A percentile compares a stretch with the other conserved stretches of the same genome.
These are phyloP conservation scores for Cladosporium colombiae DNA, from an alignment of 2,329 filamentous ascomycete species.

Conservation along the genomic window DNA sequence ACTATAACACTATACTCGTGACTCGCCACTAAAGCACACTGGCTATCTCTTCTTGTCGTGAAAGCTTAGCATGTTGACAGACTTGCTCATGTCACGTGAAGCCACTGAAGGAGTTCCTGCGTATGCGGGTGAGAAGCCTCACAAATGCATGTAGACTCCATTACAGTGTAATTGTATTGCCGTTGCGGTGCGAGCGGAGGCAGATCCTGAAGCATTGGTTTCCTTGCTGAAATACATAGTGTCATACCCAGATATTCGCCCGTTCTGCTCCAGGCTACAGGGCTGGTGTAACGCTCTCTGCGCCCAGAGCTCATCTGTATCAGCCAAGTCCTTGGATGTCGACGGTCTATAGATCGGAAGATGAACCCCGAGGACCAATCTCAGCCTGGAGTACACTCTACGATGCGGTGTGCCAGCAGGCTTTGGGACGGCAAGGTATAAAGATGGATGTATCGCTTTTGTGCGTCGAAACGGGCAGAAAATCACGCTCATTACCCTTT, in stretches of 20 bases:
- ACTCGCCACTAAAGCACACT: neutral
- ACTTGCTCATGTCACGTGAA: neutral
- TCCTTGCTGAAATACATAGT: neutral
- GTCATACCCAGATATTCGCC: neutral
- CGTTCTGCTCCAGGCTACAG: neutral
- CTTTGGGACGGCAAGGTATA: neutral
- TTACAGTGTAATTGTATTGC: neutral
- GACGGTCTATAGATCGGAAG: neutral
- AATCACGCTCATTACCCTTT: neutral
- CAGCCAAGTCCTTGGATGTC: neutral
- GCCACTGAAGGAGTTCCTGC: neutral
- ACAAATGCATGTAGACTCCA: neutral
- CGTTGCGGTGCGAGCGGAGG: neutral
- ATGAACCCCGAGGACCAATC: neutral
- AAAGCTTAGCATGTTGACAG: neutral
- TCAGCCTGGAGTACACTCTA: neutral
- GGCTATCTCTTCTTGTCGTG: neutral
- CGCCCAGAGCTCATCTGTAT: neutral
- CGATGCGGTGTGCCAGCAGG: neutral
- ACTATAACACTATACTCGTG: neutral
- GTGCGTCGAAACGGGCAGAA: neutral
- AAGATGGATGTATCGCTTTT: neutral
- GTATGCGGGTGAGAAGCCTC: neutral
- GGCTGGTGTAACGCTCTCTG: neutral
- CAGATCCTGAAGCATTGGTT: neutral